Evolutionary conservation across 371 early-diverging fungal genomes (phyloP), one percentile per base, ranked within the genome.

Genomic region (Mucor sp.): DNA sequence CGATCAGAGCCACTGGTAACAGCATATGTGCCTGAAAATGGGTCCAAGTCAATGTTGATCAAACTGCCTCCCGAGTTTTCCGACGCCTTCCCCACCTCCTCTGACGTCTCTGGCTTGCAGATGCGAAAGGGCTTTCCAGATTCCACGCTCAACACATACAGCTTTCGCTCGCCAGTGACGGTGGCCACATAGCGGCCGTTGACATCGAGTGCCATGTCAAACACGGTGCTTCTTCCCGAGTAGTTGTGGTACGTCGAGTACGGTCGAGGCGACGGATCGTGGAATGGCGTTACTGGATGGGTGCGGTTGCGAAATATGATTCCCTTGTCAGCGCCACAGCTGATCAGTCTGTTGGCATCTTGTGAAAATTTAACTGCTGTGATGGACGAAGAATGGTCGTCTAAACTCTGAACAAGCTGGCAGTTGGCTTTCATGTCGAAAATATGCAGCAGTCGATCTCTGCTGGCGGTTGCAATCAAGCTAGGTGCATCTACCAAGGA

Each of bases 341-440:
- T 95, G 55, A 95, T 82, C 33, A 95, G 75, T 21, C 79, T 77
- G 11, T 78, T 71, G 6, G 93, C 93, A 53, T 84, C 76, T 25
- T 85, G 80, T 4, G 89, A 78, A 66, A 95, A 94, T 30, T 82
- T 77, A 48, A 94, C 89, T 23, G 89, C 83, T 6, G 94, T 93
- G 11, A 95, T 90, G 4, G 94, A 92, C 0, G 94, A 91, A 12
- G 95, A 92, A 68, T 95, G 95, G 61, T 94, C 95, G 61, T 93
- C 94, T 21, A 95, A 75, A 25, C 93, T 94, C 66, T 94, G 93
- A 2, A 91, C 73, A 6, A 93, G 76, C 14, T 86, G 81, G 53
- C 87, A 91, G 17, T 83, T 76, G 23, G 66, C 64, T 12, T 72
- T 69, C 12, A 90, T 80, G 68, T 93, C 90, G 70, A 93, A 95